Percentiles rank a stretch among this genome's conserved stretches.
These are phyloP conservation scores for Litchi chinensis DNA, from an alignment of 345 rosid species.

Conservation along the genomic window DNA sequence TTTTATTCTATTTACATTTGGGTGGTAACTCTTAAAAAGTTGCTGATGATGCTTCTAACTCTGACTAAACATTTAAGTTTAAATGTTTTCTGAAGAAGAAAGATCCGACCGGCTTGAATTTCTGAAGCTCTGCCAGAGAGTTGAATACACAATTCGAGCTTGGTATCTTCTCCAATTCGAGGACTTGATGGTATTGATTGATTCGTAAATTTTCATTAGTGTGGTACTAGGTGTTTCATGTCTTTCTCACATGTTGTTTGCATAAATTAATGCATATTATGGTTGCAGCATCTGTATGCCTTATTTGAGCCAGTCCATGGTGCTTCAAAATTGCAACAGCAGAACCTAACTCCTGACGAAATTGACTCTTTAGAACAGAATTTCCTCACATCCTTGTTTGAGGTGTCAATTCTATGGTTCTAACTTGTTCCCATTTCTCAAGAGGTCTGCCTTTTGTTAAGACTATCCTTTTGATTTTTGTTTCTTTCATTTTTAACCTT, in stretches of 20 bases:
- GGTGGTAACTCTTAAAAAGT: too few relatives aligned
- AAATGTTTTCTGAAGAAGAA: constrained; percentile 26
- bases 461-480: background rate
- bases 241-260: too few relatives aligned
- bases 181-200: constrained; percentile 55
- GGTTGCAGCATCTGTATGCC: constrained; percentile 59
- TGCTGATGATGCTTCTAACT: too few relatives aligned
- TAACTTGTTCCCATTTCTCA: too few relatives aligned
- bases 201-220: too few relatives aligned
- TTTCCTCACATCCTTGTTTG: constrained; percentile 51
- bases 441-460: background rate
- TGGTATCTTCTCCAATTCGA: constrained; percentile 78
- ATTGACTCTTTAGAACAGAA: constrained; percentile 55
- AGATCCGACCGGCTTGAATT: constrained; percentile 51
- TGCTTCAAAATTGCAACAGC: constrained; percentile 53
- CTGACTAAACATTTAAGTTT: too few relatives aligned
- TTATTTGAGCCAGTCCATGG: constrained; percentile 74
- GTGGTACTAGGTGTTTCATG: too few relatives aligned
- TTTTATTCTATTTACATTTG: too few relatives aligned
- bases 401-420: constrained; percentile 31
- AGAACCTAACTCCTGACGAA: constrained; percentile 40
- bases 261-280: background rate
- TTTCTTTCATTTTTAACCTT: too few relatives aligned
- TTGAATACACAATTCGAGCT: constrained; percentile 68
- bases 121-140: constrained; percentile 60